phyloP scores from a whole-genome alignment of 2,329 filamentous ascomycete genomes.

The Clarireedia paspali region DNA sequence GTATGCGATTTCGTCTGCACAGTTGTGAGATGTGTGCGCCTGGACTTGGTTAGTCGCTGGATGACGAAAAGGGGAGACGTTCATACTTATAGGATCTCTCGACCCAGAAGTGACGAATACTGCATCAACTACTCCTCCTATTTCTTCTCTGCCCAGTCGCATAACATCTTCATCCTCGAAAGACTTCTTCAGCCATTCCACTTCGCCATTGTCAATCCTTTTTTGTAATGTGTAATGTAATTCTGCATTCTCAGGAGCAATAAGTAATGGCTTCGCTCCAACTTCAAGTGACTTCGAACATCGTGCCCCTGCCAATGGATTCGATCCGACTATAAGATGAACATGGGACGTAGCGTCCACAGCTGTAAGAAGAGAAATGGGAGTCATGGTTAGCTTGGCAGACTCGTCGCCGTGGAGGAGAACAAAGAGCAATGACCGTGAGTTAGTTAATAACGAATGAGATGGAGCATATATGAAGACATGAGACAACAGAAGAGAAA shows the following conservation, averaged over 20 bases:
- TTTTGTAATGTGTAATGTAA: conserved; percentile 52
- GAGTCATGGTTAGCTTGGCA: conserved; percentile 13
- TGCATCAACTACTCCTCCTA: conserved; percentile 73
- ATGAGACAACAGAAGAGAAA: not conserved
- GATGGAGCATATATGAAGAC: not conserved
- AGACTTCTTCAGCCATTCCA: conserved; percentile 55
- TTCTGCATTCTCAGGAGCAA: conserved; percentile 60
- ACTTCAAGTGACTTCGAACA: conserved; percentile 73
- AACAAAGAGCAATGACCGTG: not conserved
- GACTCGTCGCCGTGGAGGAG: not conserved
- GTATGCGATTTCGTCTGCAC: conserved; percentile 75
- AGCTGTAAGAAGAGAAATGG: conserved; percentile 57
- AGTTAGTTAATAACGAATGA: not conserved
- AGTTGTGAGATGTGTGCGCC: conserved; percentile 61
- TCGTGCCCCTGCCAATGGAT: conserved; percentile 77
- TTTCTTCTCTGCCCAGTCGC: conserved; percentile 70
- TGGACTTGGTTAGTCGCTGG: conserved; percentile 26
- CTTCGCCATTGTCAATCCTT: conserved; percentile 56
- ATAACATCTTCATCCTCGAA: conserved; percentile 69
- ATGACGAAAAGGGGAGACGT: conserved; percentile 3
- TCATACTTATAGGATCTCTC: conserved; percentile 34
- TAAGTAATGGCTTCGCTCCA: conserved; percentile 71
- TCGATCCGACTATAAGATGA: conserved; percentile 81
- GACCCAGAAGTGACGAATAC: conserved; percentile 75
- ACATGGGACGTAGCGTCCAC: conserved; percentile 62